A percentile compares a stretch with the other conserved stretches of the same genome.
Evolutionary conservation across 257 asterid species (phyloP).

Genomic region (Phtheirospermum japonicum): DNA sequence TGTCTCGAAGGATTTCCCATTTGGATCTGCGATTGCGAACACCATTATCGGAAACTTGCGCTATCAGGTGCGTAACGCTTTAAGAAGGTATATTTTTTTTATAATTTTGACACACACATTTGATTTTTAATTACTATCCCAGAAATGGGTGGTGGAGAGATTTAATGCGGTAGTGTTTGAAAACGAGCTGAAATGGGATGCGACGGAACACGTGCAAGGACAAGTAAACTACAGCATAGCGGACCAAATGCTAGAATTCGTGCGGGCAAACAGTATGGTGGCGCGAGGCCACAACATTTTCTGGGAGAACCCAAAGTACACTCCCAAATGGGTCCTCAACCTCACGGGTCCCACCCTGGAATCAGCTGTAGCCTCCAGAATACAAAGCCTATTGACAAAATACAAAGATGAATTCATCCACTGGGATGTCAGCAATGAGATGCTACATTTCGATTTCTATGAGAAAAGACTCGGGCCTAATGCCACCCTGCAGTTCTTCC

Average conservation of each 20-base stretch:
- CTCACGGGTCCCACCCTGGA: constrained; percentile 33
- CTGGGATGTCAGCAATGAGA: constrained; percentile 76
- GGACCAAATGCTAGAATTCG: constrained; percentile 45
- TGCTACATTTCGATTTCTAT: constrained; percentile 47
- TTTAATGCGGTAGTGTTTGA: constrained; percentile 59
- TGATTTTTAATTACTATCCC: neutral
- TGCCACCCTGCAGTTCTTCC: constrained; percentile 39
- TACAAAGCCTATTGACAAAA: constrained; percentile 37
- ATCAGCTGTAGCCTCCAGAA: constrained; percentile 35
- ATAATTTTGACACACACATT: neutral
- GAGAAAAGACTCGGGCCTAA: constrained; percentile 41
- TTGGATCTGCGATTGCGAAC: constrained; percentile 52
- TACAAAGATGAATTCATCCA: constrained; percentile 52
- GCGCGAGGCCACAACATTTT: constrained; percentile 63
- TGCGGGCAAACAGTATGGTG: constrained; percentile 30
- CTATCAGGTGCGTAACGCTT: constrained; percentile 37
- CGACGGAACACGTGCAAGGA: constrained; percentile 40
- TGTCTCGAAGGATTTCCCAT: constrained; percentile 33
- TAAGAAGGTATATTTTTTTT: too few species aligned
- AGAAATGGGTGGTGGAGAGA: constrained; percentile 56
- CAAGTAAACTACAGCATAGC: constrained; percentile 44
- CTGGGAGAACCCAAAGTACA: constrained; percentile 49
- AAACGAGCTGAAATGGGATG: constrained; percentile 61
- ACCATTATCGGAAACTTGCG: constrained; percentile 34
- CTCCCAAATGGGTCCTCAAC: constrained; percentile 43